Evolutionary conservation across 108 stramenopile genomes (phyloP), one percentile per base, ranked within the genome.

Genomic region (Aurantiochytrium sp.): DNA sequence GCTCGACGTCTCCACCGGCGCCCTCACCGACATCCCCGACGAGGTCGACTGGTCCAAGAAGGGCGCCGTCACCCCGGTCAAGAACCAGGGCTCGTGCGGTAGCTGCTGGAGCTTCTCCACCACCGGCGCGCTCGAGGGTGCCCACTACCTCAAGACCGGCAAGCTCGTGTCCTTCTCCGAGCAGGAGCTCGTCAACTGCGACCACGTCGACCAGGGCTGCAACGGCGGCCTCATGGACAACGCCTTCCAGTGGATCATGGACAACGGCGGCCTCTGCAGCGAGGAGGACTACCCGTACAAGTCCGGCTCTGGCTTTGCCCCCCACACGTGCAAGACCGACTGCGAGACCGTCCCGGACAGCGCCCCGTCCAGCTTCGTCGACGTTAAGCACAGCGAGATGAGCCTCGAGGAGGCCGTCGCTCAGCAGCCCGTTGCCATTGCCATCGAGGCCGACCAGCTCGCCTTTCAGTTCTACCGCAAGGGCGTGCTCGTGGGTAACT

Each of bases 41-140:
- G 73, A 90, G 48, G 89, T 95, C 34, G 95, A 98, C 91, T 98
- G 98, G 98, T 55, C 89, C 52, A 87, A 52, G 27, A 68, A 90
- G 86, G 98, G 96, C 37, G 95, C 93, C 27, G 95, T 97, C 30
- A 97, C 97, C 37, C 93, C 92, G 32, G 94, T 98, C 55, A 96
- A 97, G 87, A 96, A 98, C 90, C 98, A 98, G 89, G 96, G 96
- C 10, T 59, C 89, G 19, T 96, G 96, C 90, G 96, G 96, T 86
- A 92, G 95, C 3, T 97, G 97, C 88, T 98, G 98, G 98, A 95
- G 96, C 4, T 98, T 98, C 92, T 96, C 96, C 27, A 95, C 98
- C 52, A 96, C 96, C 30, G 98, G 98, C 54, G 92, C 95, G 4
- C 92, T 98, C 88, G 98, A 98, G 91, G 96, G 96, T 22, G 96